A percentile compares a stretch with the other conserved stretches of the same genome.
phyloP scores from a whole-genome alignment of 2,329 filamentous ascomycete genomes.

The Sclerotinia trifoliorum region DNA sequence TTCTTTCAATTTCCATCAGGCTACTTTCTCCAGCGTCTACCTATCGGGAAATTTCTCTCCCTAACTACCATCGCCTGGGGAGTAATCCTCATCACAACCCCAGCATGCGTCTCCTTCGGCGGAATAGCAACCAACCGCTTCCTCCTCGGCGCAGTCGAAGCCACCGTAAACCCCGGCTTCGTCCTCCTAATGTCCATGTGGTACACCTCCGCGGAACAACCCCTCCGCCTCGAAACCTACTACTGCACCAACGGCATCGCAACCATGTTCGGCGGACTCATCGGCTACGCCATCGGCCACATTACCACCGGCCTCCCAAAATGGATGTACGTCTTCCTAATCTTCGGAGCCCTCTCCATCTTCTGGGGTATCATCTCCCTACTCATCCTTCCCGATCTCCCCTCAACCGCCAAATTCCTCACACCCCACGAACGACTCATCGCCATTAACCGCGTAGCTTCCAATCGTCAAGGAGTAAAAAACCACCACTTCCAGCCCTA shows the following conservation, averaged over 20 bases:
- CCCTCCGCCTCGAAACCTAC: slow-evolving; percentile 42
- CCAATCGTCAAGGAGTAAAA: slow-evolving; percentile 54
- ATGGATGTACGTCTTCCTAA: slow-evolving; percentile 60
- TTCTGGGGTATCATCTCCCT: slow-evolving; percentile 55
- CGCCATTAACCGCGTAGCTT: slow-evolving; percentile 52
- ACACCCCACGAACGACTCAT: slow-evolving; percentile 54
- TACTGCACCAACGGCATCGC: slow-evolving; percentile 44
- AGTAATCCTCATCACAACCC: slow-evolving; percentile 48
- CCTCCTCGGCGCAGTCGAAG: slow-evolving; percentile 56
- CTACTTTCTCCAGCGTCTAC: slow-evolving; percentile 49
- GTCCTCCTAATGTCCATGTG: slow-evolving; percentile 44
- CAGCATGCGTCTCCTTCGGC: slow-evolving; percentile 55
- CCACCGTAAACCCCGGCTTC: slow-evolving; percentile 52
- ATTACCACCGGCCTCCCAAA: slow-evolving; percentile 50
- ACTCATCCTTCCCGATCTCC: slow-evolving; percentile 60
- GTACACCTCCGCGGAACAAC: slow-evolving; percentile 44
- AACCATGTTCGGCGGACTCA: slow-evolving; percentile 51
- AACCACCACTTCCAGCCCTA: slow-evolving; percentile 50
- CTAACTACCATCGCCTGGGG: slow-evolving; percentile 49
- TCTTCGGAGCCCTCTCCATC: slow-evolving; percentile 56
- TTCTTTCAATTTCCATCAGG: slow-evolving; percentile 47
- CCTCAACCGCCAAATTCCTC: slow-evolving; percentile 61
- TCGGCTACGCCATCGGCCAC: slow-evolving; percentile 52
- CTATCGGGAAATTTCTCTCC: slow-evolving; percentile 50
- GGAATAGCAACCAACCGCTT: slow-evolving; percentile 59